Conservation (phyloP, 768 basidiomycete species). For the Xerocomus potaroensis region DNA sequence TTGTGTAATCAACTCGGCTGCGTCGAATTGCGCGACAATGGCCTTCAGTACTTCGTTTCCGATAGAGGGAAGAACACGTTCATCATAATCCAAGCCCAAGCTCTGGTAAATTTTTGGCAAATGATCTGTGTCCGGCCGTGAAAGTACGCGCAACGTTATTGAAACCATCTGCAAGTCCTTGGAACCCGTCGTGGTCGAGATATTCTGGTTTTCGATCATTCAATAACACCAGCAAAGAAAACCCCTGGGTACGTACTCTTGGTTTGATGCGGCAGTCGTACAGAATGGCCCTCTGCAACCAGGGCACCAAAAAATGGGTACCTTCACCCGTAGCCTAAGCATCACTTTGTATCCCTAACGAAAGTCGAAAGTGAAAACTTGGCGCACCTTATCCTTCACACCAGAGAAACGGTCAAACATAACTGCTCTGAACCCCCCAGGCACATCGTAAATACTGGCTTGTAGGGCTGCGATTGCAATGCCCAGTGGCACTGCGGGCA, state of each 20-base stretch:
- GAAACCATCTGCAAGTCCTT: conserved; percentile 99
- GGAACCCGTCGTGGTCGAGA: conserved; percentile 97
- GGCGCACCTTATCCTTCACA: conserved; percentile 72
- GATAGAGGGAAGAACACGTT: conserved; percentile 94
- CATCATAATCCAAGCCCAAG: conserved; percentile 95
- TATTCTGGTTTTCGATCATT: conserved; percentile 57
- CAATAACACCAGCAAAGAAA: conserved; percentile 2
- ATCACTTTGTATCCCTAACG: not conserved
- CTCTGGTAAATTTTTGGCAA: conserved; percentile 92
- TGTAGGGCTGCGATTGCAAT: conserved; percentile 40
- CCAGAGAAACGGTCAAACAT: conserved; percentile 98
- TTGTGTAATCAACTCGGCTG: conserved; percentile 94
- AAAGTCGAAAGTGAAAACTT: not conserved
- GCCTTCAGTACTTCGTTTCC: conserved; percentile 98
- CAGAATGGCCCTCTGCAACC: conserved; percentile 93
- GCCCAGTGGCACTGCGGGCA: conserved; percentile 34
- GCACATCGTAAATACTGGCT: conserved; percentile 68
- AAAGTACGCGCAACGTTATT: conserved; percentile 92
- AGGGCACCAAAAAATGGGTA: conserved; percentile 93
- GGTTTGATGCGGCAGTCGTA: conserved; percentile 99
- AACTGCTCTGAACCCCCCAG: conserved; percentile 89
- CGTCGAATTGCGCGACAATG: conserved; percentile 98
- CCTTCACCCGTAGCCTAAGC: conserved; percentile 85
- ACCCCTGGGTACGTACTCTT: conserved; percentile 49
- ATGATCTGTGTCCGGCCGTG: conserved; percentile 84